Base-by-base conservation (phyloP, 2,329 filamentous ascomycete genomes). In the Escovopsis weberi region DNA sequence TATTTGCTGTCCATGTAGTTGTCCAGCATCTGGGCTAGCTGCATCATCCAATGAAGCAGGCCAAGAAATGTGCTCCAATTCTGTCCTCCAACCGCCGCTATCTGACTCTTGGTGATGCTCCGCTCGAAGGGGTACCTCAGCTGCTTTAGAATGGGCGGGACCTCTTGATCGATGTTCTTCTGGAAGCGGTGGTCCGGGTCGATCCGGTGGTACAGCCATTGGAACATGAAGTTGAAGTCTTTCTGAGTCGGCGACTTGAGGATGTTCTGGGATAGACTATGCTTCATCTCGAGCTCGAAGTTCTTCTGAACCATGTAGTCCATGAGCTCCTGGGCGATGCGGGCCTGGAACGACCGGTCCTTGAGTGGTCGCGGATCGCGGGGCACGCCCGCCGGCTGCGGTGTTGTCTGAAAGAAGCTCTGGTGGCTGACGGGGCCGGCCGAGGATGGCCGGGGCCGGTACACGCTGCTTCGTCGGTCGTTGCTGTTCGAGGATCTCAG, bases 11-110 rank as follows among this genome's bases (percentile, higher is more conserved):
- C 62, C 1, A 76, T 69, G 56, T 88, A 96, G 19, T 83, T 75
- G 48, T 96, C 88, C 56, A 96, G 76, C 81, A 96, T 94, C 52
- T 89, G 81, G 4, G 86, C 85, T 41, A 98, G 69, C 61, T 96
- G 88, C 89, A 98, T 94, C 79, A 98, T 89, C 91, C 91, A 98
- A 64, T 98, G 88, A 40, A 98, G 70, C 59, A 98, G 68, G 0
- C 88, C 91, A 11, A 98, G 68, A 55, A 98, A 96, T 0, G 86
- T 91, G 48, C 83, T 83, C 91, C 91, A 98, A 58, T 96, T 96
- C 62, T 94, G 87, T 3, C 88, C 89, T 50, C 91, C 91, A 0
- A 96, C 91, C 2, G 93, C 91, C 0, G 86, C 79, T 45, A 98
- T 86, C 57, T 94, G 87, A 41, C 86, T 94, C 62, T 96, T 98